Evolutionary conservation across 2,329 filamentous ascomycete species (phyloP).

Genomic region (Cladorrhinum sp.): DNA sequence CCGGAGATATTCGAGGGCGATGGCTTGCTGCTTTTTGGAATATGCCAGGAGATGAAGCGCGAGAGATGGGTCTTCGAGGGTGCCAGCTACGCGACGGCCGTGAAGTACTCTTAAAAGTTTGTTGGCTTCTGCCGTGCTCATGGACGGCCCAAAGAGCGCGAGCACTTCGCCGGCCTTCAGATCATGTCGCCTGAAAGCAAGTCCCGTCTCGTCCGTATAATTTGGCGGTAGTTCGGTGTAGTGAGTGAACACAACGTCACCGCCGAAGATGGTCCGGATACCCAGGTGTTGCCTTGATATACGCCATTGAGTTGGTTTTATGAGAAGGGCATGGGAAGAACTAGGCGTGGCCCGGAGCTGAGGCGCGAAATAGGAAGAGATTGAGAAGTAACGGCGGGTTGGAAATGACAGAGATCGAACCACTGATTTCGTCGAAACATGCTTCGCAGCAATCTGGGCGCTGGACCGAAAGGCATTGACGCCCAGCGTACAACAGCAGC

Average conservation of each 20-base stretch:
- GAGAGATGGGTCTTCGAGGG: constrained; percentile 57
- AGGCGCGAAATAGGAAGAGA: constrained; percentile 5
- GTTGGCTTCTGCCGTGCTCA: constrained; percentile 48
- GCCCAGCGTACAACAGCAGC: constrained; percentile 27
- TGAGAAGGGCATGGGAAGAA: neutral
- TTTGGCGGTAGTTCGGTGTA: constrained; percentile 57
- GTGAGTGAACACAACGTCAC: constrained; percentile 42
- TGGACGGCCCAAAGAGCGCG: constrained; percentile 48
- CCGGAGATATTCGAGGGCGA: constrained; percentile 55
- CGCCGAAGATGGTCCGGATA: constrained; percentile 30
- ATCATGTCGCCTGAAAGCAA: constrained; percentile 51
- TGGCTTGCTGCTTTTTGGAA: constrained; percentile 39
- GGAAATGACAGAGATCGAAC: constrained; percentile 5
- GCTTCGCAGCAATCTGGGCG: constrained; percentile 25
- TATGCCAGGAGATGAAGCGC: constrained; percentile 47
- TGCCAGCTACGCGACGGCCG: constrained; percentile 62
- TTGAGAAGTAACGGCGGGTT: constrained; percentile 23
- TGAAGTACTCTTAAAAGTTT: constrained; percentile 57
- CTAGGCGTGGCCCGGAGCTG: neutral
- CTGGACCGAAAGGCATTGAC: constrained; percentile 30
- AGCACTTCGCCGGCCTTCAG: constrained; percentile 47
- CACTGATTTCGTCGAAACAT: constrained; percentile 14
- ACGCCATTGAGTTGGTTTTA: neutral
- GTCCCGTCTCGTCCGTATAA: constrained; percentile 55
- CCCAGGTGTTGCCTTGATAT: constrained; percentile 12